Conservation (phyloP, 2,329 filamentous ascomycete species). For the Coleophoma cylindrospora region DNA sequence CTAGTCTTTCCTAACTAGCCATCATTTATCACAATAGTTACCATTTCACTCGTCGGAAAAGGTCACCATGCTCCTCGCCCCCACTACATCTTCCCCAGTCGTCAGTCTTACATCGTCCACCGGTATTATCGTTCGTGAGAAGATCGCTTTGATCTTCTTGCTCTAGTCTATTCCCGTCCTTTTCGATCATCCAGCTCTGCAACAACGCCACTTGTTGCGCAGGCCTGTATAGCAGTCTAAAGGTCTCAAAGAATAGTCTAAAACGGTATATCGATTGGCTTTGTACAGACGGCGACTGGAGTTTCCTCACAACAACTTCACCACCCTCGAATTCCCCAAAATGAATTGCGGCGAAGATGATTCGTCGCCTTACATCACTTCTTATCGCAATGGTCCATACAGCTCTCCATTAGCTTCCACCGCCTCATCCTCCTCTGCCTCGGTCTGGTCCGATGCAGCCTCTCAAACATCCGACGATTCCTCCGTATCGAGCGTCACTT, state of each 20-base stretch:
- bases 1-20: constrained; percentile 20
- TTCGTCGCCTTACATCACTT: constrained; percentile 46
- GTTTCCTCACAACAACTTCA: constrained; percentile 23
- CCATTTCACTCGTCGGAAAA: constrained; percentile 25
- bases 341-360: constrained; percentile 52
- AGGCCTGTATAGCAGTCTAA: constrained; percentile 35
- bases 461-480: constrained; percentile 67
- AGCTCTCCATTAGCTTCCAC: constrained; percentile 68
- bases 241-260: constrained; percentile 32
- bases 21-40: constrained; percentile 23
- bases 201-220: constrained; percentile 23
- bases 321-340: constrained; percentile 36
- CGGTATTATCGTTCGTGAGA: constrained; percentile 53
- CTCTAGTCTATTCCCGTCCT: constrained; percentile 34
- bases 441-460: constrained; percentile 71
- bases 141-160: constrained; percentile 29
- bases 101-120: constrained; percentile 56
- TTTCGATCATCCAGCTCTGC: constrained; percentile 40
- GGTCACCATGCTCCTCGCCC: constrained; percentile 54
- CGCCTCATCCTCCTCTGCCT: constrained; percentile 70
- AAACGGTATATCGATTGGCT: constrained; percentile 43
- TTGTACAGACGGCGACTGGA: constrained; percentile 53
- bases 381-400: constrained; percentile 54
- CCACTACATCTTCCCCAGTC: constrained; percentile 48
- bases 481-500: constrained; percentile 54